phyloP scores from a whole-genome alignment of 78 protist genomes.

The Dictyostelium purpureum region DNA sequence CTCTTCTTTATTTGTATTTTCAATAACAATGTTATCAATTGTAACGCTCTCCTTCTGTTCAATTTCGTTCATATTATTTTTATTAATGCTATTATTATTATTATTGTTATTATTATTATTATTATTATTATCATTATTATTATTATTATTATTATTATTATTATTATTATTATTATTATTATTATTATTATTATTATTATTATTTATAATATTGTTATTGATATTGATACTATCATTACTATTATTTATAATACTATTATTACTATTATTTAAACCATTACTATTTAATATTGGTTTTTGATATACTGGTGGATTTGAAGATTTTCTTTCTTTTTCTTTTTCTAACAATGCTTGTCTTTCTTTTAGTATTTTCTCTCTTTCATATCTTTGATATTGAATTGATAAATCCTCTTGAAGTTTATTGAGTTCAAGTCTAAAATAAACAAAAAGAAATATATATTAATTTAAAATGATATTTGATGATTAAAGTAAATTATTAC shows the following conservation, averaged over 20 bases:
- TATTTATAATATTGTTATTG: not conserved
- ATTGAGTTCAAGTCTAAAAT: constrained; percentile 14
- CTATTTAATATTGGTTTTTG: not conserved
- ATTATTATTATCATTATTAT: not conserved
- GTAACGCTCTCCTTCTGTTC: not conserved
- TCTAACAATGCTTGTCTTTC: constrained; percentile 13
- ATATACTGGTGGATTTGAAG: constrained; percentile 5
- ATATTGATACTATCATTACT: too few species aligned
- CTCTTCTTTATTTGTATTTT: constrained; percentile 8
- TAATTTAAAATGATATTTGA: not conserved
- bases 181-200: not conserved
- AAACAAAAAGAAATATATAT: not conserved
- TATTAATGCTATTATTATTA: not conserved
- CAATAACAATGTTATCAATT: not conserved
- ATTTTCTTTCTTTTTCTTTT: not conserved
- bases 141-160: not conserved
- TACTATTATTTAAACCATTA: not conserved
- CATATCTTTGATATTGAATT: constrained; percentile 19
- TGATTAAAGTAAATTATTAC: too few species aligned
- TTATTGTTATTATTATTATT: not conserved
- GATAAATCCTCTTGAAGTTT: constrained; percentile 61
- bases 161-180: not conserved
- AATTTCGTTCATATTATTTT: not conserved
- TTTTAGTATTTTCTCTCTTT: constrained; percentile 41
- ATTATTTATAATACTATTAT: too few species aligned